phyloP scores from a whole-genome alignment of 148 eudicot species.

The Pharnaceum exiguum region DNA sequence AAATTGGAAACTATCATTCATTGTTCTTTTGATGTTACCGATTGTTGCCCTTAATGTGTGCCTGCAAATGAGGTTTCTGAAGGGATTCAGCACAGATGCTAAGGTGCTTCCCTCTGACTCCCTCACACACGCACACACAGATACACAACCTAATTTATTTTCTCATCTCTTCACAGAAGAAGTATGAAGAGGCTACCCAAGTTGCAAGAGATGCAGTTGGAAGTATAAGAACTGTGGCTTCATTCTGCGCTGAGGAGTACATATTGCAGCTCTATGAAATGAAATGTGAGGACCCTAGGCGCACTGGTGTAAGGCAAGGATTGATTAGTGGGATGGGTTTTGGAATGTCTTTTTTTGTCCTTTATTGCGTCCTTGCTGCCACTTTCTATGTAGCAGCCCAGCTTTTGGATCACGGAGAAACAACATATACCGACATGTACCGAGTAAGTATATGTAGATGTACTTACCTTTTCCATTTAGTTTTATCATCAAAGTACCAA shows the following conservation, averaged over 20 bases:
- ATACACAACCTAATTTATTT: neutral
- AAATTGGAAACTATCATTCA: slow-evolving; percentile 65
- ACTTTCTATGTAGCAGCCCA: slow-evolving; percentile 52
- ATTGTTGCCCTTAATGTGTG: slow-evolving; percentile 50
- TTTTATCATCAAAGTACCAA: neutral
- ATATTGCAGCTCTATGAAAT: slow-evolving; percentile 39
- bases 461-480: neutral
- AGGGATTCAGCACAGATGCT: slow-evolving; percentile 73
- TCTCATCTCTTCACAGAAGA: slow-evolving; percentile 21
- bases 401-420: slow-evolving; percentile 41
- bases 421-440: slow-evolving; percentile 36
- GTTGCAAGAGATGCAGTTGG: slow-evolving; percentile 70
- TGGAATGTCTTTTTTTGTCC: slow-evolving; percentile 31
- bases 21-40: slow-evolving; percentile 58
- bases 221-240: slow-evolving; percentile 65
- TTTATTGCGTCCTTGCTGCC: slow-evolving; percentile 36
- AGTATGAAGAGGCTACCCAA: slow-evolving; percentile 71
- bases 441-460: slow-evolving; percentile 25
- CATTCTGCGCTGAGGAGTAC: slow-evolving; percentile 58
- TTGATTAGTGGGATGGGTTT: slow-evolving; percentile 47
- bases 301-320: slow-evolving; percentile 45
- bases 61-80: slow-evolving; percentile 48
- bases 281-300: slow-evolving; percentile 45
- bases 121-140: neutral
- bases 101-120: slow-evolving; percentile 30